Evolutionary conservation across 768 basidiomycete species (phyloP).

Genomic region (Mycena olivaceomarginata): DNA sequence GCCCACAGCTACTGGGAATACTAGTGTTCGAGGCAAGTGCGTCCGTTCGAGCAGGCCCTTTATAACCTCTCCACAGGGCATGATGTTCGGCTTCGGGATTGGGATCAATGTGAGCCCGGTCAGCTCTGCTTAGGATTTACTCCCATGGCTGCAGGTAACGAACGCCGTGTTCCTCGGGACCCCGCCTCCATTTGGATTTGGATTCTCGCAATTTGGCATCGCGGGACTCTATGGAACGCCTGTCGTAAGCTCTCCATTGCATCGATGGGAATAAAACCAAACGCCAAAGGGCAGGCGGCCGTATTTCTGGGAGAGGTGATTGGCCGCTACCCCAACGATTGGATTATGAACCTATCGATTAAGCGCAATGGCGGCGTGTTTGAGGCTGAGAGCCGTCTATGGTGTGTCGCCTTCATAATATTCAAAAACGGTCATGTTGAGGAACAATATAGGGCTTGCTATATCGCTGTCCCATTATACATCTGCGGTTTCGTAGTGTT

Average conservation of each 20-base stretch:
- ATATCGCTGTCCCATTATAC: conserved; percentile 71
- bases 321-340: conserved; percentile 73
- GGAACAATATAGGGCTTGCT: conserved; percentile 64
- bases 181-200: conserved; percentile 72
- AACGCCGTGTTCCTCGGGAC: conserved; percentile 78
- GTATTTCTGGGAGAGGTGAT: conserved; percentile 70
- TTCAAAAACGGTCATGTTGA: not conserved
- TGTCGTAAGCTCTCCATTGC: conserved; percentile 60
- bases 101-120: conserved; percentile 68
- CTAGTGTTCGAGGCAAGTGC: conserved; percentile 67
- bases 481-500: conserved; percentile 53
- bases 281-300: conserved; percentile 59
- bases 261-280: not conserved
- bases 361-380: conserved; percentile 73
- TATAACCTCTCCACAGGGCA: conserved; percentile 46
- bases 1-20: conserved; percentile 74
- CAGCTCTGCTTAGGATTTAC: not conserved
- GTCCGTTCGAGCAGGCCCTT: not conserved
- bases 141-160: conserved; percentile 66
- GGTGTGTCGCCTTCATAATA: conserved; percentile 54
- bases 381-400: conserved; percentile 55
- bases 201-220: conserved; percentile 66
- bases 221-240: conserved; percentile 74
- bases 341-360: conserved; percentile 66
- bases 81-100: conserved; percentile 80